Conservation (phyloP, 2,329 filamentous ascomycete species). For the Thermothelomyces thermophilus region DNA sequence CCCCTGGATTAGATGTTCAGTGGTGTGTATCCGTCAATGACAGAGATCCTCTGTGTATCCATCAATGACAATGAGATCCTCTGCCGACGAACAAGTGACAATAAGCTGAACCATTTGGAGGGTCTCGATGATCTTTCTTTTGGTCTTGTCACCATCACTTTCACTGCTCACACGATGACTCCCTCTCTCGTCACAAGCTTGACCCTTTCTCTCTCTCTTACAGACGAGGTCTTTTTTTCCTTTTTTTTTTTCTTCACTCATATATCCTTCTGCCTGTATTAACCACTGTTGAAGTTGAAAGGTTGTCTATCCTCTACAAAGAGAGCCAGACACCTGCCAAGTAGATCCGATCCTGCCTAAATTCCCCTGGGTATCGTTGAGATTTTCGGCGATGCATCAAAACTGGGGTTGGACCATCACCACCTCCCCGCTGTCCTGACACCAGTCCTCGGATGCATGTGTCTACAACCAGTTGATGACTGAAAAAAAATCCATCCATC, state of each 20-base stretch:
- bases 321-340: not conserved
- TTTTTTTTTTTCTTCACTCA: not conserved
- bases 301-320: not conserved
- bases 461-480: constrained; percentile 15
- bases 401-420: constrained; percentile 17
- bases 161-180: too few relatives aligned
- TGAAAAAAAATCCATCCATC: constrained; percentile 9
- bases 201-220: too few relatives aligned
- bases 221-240: too few relatives aligned
- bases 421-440: not conserved
- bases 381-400: constrained; percentile 28
- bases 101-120: too few relatives aligned
- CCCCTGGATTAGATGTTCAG: too few relatives aligned
- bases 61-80: too few relatives aligned
- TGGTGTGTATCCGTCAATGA: too few relatives aligned
- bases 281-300: constrained; percentile 13
- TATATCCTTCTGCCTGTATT: not conserved
- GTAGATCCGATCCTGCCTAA: constrained; percentile 14
- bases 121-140: too few relatives aligned
- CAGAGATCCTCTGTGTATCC: too few relatives aligned
- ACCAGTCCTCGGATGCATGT: constrained; percentile 5
- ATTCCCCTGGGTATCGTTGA: constrained; percentile 33
- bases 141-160: too few relatives aligned
- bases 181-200: too few relatives aligned
- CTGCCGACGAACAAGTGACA: too few relatives aligned